Conservation (phyloP, 768 basidiomycete species). For the Rhizopogon vulgaris region DNA sequence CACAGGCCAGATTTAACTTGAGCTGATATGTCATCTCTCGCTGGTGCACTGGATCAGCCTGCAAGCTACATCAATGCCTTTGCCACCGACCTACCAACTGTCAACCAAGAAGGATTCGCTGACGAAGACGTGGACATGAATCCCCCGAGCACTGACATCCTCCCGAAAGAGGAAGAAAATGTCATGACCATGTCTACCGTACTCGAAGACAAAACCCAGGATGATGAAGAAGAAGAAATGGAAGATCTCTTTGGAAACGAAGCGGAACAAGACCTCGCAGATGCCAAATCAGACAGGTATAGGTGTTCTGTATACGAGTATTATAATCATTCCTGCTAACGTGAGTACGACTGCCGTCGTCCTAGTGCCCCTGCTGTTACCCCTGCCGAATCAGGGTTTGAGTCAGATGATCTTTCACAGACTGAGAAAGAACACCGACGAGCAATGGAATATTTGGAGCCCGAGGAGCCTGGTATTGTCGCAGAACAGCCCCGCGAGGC, state of each 20-base stretch:
- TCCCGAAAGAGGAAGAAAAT: constrained; percentile 13
- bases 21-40: constrained; percentile 49
- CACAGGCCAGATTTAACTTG: background rate
- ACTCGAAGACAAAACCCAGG: constrained; percentile 8
- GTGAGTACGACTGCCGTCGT: constrained; percentile 15
- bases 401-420: constrained; percentile 65
- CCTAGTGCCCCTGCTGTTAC: constrained; percentile 32
- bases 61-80: constrained; percentile 17
- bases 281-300: constrained; percentile 47
- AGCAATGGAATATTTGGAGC: constrained; percentile 78
- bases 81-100: constrained; percentile 4
- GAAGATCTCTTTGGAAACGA: constrained; percentile 80
- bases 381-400: constrained; percentile 38
- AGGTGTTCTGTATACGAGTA: constrained; percentile 1
- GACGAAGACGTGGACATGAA: constrained; percentile 41
- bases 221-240: constrained; percentile 50
- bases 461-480: constrained; percentile 56
- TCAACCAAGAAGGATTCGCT: constrained; percentile 3
- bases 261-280: constrained; percentile 31
- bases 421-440: constrained; percentile 52
- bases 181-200: constrained; percentile 4
- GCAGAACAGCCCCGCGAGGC: constrained; percentile 58
- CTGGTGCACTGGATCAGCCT: constrained; percentile 45
- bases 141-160: constrained; percentile 8
- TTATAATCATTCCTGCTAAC: constrained; percentile 13